These are phyloP conservation scores for Aphanocladium album DNA, from an alignment of 2,329 filamentous ascomycete genomes.

Conservation along the genomic window DNA sequence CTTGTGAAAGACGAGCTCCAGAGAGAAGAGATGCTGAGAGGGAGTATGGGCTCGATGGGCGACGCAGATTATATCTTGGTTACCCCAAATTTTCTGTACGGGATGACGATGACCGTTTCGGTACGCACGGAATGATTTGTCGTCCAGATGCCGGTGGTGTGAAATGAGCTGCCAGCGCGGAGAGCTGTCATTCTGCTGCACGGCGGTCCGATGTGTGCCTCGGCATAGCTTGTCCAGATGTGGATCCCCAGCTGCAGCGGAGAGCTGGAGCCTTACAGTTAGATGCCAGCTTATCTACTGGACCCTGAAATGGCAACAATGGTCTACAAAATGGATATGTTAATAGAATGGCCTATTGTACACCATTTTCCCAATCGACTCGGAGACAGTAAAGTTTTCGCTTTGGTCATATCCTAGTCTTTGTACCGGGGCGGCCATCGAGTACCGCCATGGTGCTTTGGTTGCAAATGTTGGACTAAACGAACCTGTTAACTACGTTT, in stretches of 20 bases:
- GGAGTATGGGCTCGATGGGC: background rate
- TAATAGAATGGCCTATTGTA: too few relatives aligned
- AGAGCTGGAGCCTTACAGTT: background rate
- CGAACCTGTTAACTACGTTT: too few relatives aligned
- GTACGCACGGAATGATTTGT: constrained; percentile 7
- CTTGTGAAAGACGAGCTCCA: background rate
- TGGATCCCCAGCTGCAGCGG: background rate
- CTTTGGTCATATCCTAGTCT: too few relatives aligned
- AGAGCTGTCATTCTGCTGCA: background rate
- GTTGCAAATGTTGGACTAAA: too few relatives aligned
- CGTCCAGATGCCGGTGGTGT: background rate
- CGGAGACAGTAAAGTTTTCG: too few relatives aligned
- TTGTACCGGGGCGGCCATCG: too few relatives aligned
- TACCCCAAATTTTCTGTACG: background rate
- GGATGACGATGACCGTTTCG: background rate
- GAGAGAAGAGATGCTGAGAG: background rate
- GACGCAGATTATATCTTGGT: background rate
- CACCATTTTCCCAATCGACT: too few relatives aligned
- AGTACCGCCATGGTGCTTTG: too few relatives aligned
- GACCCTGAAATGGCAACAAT: background rate
- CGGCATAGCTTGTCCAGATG: background rate
- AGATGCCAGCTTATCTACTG: background rate
- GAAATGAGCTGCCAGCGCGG: background rate
- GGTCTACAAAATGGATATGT: too few relatives aligned
- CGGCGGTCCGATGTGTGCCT: background rate